Percentiles rank a stretch among this genome's conserved stretches.
Conservation (phyloP, 768 basidiomycete species). For the Mycena sanguinolenta region DNA sequence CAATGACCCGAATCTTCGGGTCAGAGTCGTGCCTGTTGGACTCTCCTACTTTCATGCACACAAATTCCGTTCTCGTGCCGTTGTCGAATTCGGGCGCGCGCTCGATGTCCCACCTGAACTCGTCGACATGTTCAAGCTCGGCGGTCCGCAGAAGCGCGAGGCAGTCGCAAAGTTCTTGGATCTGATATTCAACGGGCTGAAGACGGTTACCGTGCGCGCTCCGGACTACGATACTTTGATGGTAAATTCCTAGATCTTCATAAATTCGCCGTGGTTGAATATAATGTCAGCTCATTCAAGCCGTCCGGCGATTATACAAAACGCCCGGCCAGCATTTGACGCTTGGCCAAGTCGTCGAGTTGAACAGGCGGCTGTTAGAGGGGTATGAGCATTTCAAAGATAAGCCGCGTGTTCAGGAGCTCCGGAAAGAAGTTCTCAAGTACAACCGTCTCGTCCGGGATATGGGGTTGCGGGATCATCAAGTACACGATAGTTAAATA, state of each 20-base stretch:
- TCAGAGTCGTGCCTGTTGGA: conserved; percentile 93
- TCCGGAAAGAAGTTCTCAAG: conserved; percentile 84
- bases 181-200: conserved; percentile 91
- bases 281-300: conserved; percentile 86
- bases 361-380: conserved; percentile 93
- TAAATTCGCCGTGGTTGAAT: not conserved
- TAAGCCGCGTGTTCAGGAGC: conserved; percentile 87
- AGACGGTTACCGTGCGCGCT: conserved; percentile 95
- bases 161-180: conserved; percentile 92
- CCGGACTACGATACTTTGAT: conserved; percentile 98
- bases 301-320: conserved; percentile 92
- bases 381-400: conserved; percentile 95
- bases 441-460: conserved; percentile 92
- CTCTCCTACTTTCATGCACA: conserved; percentile 82
- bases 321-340: conserved; percentile 95
- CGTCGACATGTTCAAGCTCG: conserved; percentile 91
- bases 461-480: conserved; percentile 94
- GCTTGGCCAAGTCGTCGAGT: conserved; percentile 94
- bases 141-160: conserved; percentile 89
- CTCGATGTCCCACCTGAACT: conserved; percentile 92
- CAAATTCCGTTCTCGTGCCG: conserved; percentile 95
- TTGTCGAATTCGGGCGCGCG: conserved; percentile 95
- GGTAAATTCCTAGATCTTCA: conserved; percentile 63
- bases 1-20: conserved; percentile 84
- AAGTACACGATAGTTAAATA: conserved; percentile 58